A percentile compares a stretch with the other conserved stretches of the same genome.
Conservation (phyloP, 148 eudicot species). For the Simmondsia chinensis region DNA sequence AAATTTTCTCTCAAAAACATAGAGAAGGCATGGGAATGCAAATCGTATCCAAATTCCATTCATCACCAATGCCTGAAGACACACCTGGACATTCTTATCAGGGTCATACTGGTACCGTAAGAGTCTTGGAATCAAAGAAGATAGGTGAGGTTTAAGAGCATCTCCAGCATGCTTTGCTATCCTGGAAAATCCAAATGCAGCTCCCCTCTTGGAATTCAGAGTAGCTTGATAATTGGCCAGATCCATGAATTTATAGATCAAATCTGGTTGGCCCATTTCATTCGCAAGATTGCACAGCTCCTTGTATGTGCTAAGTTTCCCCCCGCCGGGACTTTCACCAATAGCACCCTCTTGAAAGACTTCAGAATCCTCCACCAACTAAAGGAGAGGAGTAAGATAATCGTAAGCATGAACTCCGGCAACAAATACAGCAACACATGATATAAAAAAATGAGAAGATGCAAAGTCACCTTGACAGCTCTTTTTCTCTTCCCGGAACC, state of each 20-base stretch:
- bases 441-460: not conserved
- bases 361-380: slow-evolving; percentile 90
- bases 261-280: slow-evolving; percentile 98
- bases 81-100: slow-evolving; percentile 95
- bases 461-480: slow-evolving; percentile 62
- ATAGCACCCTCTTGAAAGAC: slow-evolving; percentile 88
- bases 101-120: slow-evolving; percentile 96
- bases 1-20: too few species aligned
- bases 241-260: slow-evolving; percentile 95
- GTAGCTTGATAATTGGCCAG: slow-evolving; percentile 94
- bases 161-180: slow-evolving; percentile 97
- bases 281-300: slow-evolving; percentile 92
- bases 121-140: slow-evolving; percentile 75
- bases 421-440: not conserved
- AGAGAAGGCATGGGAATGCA: too few species aligned
- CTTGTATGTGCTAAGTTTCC: slow-evolving; percentile 86
- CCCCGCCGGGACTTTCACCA: slow-evolving; percentile 84
- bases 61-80: slow-evolving; percentile 6
- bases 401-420: slow-evolving; percentile 1
- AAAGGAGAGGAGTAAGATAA: slow-evolving; percentile 12
- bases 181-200: slow-evolving; percentile 97
- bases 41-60: not conserved
- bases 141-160: slow-evolving; percentile 77
- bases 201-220: slow-evolving; percentile 93
- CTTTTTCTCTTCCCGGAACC: slow-evolving; percentile 97